Percentiles rank a stretch among this genome's conserved stretches.
These are phyloP conservation scores for Cystobasidium pallidum DNA, from an alignment of 1,284 basidiomycete species.

Conservation along the genomic window DNA sequence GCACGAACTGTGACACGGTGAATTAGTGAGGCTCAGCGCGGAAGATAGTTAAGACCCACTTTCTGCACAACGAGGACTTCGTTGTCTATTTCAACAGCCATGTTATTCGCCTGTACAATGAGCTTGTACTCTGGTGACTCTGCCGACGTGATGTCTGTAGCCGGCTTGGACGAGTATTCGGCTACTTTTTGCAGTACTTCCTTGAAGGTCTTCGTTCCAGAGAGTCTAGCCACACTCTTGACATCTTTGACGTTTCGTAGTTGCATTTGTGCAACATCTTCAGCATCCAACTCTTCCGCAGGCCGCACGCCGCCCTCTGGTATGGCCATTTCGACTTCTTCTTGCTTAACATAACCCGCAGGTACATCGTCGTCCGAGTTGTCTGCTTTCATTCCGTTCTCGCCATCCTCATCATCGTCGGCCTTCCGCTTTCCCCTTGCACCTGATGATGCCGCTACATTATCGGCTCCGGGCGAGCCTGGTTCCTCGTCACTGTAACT, in stretches of 20 bases:
- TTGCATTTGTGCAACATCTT: slow-evolving; percentile 91
- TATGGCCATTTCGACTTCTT: slow-evolving; percentile 63
- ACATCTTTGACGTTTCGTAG: slow-evolving; percentile 80
- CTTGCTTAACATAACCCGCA: slow-evolving; percentile 51
- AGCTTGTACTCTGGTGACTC: slow-evolving; percentile 94
- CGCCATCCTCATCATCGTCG: slow-evolving; percentile 54
- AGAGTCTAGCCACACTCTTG: slow-evolving; percentile 81
- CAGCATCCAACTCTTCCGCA: slow-evolving; percentile 87
- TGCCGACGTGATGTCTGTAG: slow-evolving; percentile 72
- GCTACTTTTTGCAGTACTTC: slow-evolving; percentile 89
- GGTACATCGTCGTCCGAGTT: slow-evolving; percentile 51
- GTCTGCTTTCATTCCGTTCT: slow-evolving; percentile 45
- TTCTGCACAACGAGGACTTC: slow-evolving; percentile 97
- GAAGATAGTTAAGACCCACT: slow-evolving; percentile 59
- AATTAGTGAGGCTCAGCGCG: background rate
- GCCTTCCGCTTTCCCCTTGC: slow-evolving; percentile 41
- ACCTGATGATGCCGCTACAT: slow-evolving; percentile 44
- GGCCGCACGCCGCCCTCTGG: slow-evolving; percentile 87
- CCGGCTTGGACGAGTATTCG: slow-evolving; percentile 76
- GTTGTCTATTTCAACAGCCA: slow-evolving; percentile 97
- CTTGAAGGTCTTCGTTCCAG: slow-evolving; percentile 78
- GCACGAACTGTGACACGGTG: slow-evolving; percentile 72
- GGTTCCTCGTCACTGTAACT: slow-evolving; percentile 64
- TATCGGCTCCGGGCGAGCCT: slow-evolving; percentile 54
- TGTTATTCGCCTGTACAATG: slow-evolving; percentile 96